phyloP scores from a whole-genome alignment of 257 asterid species.

The Forsythia viridissima region DNA sequence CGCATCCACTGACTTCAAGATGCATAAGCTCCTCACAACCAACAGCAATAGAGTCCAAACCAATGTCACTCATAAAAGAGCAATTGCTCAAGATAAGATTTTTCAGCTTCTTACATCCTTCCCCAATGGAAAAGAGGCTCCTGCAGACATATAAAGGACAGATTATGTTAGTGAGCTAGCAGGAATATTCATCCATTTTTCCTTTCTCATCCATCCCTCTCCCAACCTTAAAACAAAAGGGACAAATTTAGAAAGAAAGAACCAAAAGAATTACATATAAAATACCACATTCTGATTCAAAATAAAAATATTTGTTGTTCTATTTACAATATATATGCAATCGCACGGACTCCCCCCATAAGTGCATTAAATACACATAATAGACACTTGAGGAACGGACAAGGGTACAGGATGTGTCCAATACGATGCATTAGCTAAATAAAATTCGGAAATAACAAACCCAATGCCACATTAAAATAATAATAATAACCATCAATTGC shows the following conservation, averaged over 20 bases:
- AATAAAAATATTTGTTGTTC: no score
- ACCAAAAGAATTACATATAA: no score
- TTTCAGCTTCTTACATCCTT: slow-evolving; percentile 79
- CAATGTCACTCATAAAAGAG: slow-evolving; percentile 63
- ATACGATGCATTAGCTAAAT: no score
- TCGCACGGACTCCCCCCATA: neutral
- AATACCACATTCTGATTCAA: neutral
- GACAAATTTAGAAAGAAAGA: no score
- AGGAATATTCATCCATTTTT: neutral
- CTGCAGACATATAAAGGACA: slow-evolving; percentile 37
- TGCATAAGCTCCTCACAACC: slow-evolving; percentile 79
- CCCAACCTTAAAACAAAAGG: no score
- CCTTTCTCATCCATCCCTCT: no score
- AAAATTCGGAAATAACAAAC: no score
- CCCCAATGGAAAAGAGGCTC: slow-evolving; percentile 78
- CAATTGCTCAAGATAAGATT: slow-evolving; percentile 74
- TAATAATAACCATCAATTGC: no score
- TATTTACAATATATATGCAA: neutral
- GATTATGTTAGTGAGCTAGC: slow-evolving; percentile 24
- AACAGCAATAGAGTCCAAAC: slow-evolving; percentile 66
- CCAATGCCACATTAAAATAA: no score
- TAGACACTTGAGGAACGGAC: neutral
- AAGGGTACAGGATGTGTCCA: neutral
- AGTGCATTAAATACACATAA: neutral
- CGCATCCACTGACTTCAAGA: slow-evolving; percentile 85